Evolutionary conservation across 805 yeast species (phyloP).

Genomic region (Metschnikowia lachancei): DNA sequence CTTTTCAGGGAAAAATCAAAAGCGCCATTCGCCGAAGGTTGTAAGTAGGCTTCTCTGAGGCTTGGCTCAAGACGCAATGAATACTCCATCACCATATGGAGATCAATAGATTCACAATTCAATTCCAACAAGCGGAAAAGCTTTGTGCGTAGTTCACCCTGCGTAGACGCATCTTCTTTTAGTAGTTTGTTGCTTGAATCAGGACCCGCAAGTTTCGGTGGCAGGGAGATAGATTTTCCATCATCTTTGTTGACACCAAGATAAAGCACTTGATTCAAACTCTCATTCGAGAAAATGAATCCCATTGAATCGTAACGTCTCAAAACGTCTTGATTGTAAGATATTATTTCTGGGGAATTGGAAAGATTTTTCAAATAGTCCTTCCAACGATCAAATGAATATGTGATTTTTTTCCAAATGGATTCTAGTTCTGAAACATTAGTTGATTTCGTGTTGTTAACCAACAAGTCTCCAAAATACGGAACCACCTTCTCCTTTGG

Average conservation of each 20-base stretch:
- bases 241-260: constrained; percentile 38
- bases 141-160: constrained; percentile 32
- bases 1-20: not conserved
- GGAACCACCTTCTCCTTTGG: constrained; percentile 80
- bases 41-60: constrained; percentile 37
- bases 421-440: constrained; percentile 58
- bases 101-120: constrained; percentile 44
- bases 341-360: constrained; percentile 41
- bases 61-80: constrained; percentile 69
- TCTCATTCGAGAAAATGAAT: constrained; percentile 43
- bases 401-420: constrained; percentile 62
- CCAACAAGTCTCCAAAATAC: constrained; percentile 81
- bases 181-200: not conserved
- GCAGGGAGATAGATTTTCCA: constrained; percentile 21
- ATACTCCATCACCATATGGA: constrained; percentile 56
- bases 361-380: constrained; percentile 55
- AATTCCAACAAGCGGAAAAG: constrained; percentile 46
- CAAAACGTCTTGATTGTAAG: constrained; percentile 41
- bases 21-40: not conserved
- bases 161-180: not conserved
- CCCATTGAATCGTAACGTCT: constrained; percentile 41
- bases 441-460: constrained; percentile 36
- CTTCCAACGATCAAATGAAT: constrained; percentile 81
- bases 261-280: constrained; percentile 41
- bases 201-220: constrained; percentile 10